These are phyloP conservation scores for Talaromyces trachyspermus DNA, from an alignment of 495 filamentous ascomycete genomes.

Conservation along the genomic window DNA sequence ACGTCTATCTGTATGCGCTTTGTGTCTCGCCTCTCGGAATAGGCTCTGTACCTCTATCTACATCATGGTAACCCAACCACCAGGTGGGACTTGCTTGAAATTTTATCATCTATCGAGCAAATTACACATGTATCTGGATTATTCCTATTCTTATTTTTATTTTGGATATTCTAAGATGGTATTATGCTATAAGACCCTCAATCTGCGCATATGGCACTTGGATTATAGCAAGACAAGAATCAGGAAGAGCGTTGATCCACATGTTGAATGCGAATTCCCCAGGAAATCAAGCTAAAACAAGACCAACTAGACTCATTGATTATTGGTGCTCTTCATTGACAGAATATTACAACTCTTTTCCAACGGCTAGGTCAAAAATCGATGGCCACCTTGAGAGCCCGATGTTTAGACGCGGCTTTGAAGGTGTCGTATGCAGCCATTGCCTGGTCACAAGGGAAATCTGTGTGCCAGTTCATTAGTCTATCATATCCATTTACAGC, in stretches of 20 bases:
- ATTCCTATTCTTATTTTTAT: no score
- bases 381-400: slow-evolving; percentile 20
- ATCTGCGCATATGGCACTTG: no score
- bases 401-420: slow-evolving; percentile 13
- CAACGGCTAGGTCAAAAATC: slow-evolving; percentile 8
- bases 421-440: slow-evolving; percentile 13
- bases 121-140: no score
- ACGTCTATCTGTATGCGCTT: no score
- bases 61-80: no score
- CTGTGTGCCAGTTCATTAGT: not conserved
- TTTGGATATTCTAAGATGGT: no score
- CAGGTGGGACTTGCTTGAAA: no score
- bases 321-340: not conserved
- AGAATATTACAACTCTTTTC: not conserved
- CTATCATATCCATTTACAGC: not conserved
- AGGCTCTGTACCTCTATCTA: no score
- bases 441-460: slow-evolving; percentile 10
- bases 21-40: no score
- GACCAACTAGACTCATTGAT: not conserved
- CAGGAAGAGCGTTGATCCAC: not conserved
- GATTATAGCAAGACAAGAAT: not conserved
- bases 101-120: no score
- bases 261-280: not conserved
- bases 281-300: not conserved
- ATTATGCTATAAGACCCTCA: no score